phyloP scores from a whole-genome alignment of 2,329 filamentous ascomycete species.

The Fusarium albidum region DNA sequence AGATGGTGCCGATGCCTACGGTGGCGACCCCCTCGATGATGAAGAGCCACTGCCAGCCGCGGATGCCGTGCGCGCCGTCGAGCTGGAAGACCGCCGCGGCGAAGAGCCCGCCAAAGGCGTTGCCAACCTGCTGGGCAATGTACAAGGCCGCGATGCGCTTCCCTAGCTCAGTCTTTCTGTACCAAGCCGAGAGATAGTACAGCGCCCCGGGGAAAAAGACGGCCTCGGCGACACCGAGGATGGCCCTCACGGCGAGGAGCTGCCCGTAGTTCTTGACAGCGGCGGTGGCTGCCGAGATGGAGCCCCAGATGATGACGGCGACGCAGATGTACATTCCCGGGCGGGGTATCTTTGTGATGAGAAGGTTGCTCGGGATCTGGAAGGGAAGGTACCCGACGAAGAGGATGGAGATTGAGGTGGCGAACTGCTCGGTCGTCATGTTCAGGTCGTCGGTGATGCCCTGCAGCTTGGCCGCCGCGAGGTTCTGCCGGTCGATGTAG shows the following conservation, averaged over 20 bases:
- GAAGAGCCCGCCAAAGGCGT: slow-evolving; percentile 47
- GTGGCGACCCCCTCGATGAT: slow-evolving; percentile 38
- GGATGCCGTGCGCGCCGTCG: slow-evolving; percentile 36
- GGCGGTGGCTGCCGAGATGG: slow-evolving; percentile 48
- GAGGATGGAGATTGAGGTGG: slow-evolving; percentile 49
- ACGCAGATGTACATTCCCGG: slow-evolving; percentile 34
- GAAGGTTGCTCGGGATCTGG: slow-evolving; percentile 49
- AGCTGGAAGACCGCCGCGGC: slow-evolving; percentile 45
- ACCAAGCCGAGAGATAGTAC: slow-evolving; percentile 50
- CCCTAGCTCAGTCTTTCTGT: slow-evolving; percentile 48
- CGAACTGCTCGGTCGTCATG: slow-evolving; percentile 45
- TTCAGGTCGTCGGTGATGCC: slow-evolving; percentile 48
- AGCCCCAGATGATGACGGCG: slow-evolving; percentile 36
- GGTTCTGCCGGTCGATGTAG: slow-evolving; percentile 47
- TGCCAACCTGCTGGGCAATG: slow-evolving; percentile 39
- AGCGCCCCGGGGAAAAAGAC: slow-evolving; percentile 60
- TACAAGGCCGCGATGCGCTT: slow-evolving; percentile 43
- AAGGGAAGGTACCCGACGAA: slow-evolving; percentile 48
- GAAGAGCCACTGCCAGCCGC: slow-evolving; percentile 42
- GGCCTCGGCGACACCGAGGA: slow-evolving; percentile 62
- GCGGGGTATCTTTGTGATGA: slow-evolving; percentile 31
- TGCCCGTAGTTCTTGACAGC: slow-evolving; percentile 48
- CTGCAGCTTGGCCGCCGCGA: slow-evolving; percentile 30
- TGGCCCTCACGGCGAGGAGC: slow-evolving; percentile 47
- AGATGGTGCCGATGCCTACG: slow-evolving; percentile 32